Evolutionary conservation across 2,329 filamentous ascomycete genomes (phyloP).

Genomic region (Aspergillus sp.): DNA sequence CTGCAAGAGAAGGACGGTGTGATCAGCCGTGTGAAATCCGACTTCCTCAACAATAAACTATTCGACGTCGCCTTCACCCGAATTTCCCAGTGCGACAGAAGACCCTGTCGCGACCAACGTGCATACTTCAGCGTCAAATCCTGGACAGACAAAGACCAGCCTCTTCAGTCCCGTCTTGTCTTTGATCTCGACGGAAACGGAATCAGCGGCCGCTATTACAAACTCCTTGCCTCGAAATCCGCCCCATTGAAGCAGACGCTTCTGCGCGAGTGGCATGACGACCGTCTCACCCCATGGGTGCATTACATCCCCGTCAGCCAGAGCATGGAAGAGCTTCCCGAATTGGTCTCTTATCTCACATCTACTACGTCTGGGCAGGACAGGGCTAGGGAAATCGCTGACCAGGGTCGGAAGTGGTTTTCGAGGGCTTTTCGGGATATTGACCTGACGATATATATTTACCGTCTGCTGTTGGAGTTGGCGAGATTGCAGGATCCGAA

Average conservation of each 20-base stretch:
- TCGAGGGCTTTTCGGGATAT: background rate
- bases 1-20: slow-evolving; percentile 1
- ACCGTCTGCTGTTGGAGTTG: background rate
- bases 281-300: slow-evolving; percentile 14
- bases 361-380: slow-evolving; percentile 8
- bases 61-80: slow-evolving; percentile 12
- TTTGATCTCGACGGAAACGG: slow-evolving; percentile 18
- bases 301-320: slow-evolving; percentile 18
- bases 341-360: slow-evolving; percentile 12
- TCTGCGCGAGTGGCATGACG: slow-evolving; percentile 19
- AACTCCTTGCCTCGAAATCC: slow-evolving; percentile 12
- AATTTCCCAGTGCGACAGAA: slow-evolving; percentile 9
- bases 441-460: background rate
- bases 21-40: slow-evolving; percentile 1
- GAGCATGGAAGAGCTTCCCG: slow-evolving; percentile 14
- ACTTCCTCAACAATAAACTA: slow-evolving; percentile 7
- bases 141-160: slow-evolving; percentile 10
- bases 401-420: background rate
- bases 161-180: slow-evolving; percentile 8
- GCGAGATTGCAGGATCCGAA: background rate
- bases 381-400: background rate
- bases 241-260: slow-evolving; percentile 14
- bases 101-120: slow-evolving; percentile 8
- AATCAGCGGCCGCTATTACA: slow-evolving; percentile 17
- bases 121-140: slow-evolving; percentile 6